Base-by-base conservation (phyloP, 1,139 yeast species). In the Diutina scorzettiae region DNA sequence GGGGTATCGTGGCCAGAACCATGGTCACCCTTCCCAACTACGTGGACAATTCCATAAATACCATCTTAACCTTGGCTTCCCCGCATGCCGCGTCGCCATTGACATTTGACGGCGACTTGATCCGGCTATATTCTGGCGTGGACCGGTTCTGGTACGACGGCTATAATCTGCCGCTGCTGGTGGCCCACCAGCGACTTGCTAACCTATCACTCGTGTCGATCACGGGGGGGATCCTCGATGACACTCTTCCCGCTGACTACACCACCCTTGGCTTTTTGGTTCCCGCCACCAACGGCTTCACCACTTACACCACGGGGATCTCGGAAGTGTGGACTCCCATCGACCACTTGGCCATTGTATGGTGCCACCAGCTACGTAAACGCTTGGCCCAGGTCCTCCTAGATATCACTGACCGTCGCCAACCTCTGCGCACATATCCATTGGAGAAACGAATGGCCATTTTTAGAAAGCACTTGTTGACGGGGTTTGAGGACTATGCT, bases 41-140 rank as follows among this genome's bases (percentile, higher is more conserved):
- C 56, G 53, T 66, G 1, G 73, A 73, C 2, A 74, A 71, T 16
- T 81, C 95, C 1, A 75, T 93, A 16, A 86, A 86, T 53, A 81
- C 96, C 0, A 83, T 91, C 14, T 51, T 91, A 18, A 89, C 98
- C 0, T 63, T 93, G 43, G 83, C 97, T 0, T 78, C 97, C 0
- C 99, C 99, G 0, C 98, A 93, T 58, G 77, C 89, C 0, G 81
- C 86, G 1, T 83, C 97, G 0, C 97, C 99, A 0, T 76, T 91
- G n/a, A 86, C 97, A 0, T 89, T 89, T 60, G 99, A 91, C 62
- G 82, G 95, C 18, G 96, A 87, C 49, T 67, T 91, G 24, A 63
- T 86, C 47, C 75, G 73, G 45, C 74, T 87, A 0, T 91, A 87
- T 55, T 73, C 81, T 19, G 72, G 78, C 2, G 73, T 83, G 2